phyloP scores from a whole-genome alignment of 2,329 filamentous ascomycete genomes.

The Arachnomyces sp. region DNA sequence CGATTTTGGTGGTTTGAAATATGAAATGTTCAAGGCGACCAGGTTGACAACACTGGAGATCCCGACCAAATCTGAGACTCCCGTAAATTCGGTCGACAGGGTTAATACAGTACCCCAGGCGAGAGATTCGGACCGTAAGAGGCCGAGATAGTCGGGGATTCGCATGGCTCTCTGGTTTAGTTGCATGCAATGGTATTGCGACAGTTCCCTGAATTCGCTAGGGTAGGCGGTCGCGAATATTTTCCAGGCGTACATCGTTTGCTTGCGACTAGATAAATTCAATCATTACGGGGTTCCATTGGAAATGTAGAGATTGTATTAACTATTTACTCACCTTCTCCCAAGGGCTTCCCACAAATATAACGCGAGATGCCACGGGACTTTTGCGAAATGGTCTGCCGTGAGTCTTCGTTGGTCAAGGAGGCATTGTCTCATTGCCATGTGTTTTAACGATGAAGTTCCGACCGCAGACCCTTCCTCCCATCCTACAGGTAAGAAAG shows the following conservation, averaged over 20 bases:
- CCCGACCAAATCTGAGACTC: slow-evolving; percentile 29
- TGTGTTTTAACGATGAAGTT: slow-evolving; percentile 26
- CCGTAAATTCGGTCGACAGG: slow-evolving; percentile 23
- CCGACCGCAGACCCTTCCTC: slow-evolving; percentile 19
- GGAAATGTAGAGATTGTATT: background rate
- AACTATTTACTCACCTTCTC: slow-evolving; percentile 22
- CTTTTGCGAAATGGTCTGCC: slow-evolving; percentile 24
- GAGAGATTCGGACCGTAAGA: slow-evolving; percentile 23
- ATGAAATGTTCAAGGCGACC: slow-evolving; percentile 30
- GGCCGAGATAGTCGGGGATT: slow-evolving; percentile 27
- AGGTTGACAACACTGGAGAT: slow-evolving; percentile 33
- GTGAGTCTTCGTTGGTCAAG: slow-evolving; percentile 30
- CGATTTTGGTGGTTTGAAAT: slow-evolving; percentile 2
- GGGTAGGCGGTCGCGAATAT: slow-evolving; percentile 32
- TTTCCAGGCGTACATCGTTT: slow-evolving; percentile 37
- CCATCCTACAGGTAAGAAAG: slow-evolving; percentile 24
- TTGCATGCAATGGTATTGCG: slow-evolving; percentile 24
- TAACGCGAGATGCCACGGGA: slow-evolving; percentile 34
- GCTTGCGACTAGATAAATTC: slow-evolving; percentile 21
- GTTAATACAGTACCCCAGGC: slow-evolving; percentile 30
- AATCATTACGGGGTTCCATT: slow-evolving; percentile 2
- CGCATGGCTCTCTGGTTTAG: slow-evolving; percentile 22
- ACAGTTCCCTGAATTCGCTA: slow-evolving; percentile 22
- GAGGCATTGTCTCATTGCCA: slow-evolving; percentile 25
- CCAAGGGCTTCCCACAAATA: slow-evolving; percentile 32